phyloP scores from a whole-genome alignment of 257 asterid species.

The Misopates orontium region DNA sequence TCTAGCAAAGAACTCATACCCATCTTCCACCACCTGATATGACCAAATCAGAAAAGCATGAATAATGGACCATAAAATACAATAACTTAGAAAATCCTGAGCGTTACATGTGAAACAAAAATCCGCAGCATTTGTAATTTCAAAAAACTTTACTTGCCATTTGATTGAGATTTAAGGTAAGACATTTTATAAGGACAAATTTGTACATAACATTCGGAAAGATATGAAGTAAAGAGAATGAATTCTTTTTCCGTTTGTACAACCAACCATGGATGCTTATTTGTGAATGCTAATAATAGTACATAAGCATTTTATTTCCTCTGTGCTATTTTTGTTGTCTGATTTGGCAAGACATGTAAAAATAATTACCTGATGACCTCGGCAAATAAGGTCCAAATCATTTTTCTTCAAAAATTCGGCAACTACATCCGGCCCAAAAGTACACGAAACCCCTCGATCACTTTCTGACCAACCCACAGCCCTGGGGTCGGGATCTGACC shows the following conservation, averaged over 20 bases:
- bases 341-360: no score
- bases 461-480: slow-evolving; percentile 69
- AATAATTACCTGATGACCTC: slow-evolving; percentile 72
- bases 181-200: background rate
- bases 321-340: background rate
- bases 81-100: no score
- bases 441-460: slow-evolving; percentile 76
- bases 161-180: background rate
- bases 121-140: background rate
- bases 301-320: background rate
- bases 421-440: slow-evolving; percentile 71
- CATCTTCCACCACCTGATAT: slow-evolving; percentile 80
- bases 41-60: background rate
- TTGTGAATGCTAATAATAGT: background rate
- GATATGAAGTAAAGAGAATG: background rate
- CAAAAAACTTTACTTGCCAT: background rate
- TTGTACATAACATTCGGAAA: background rate
- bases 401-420: slow-evolving; percentile 56
- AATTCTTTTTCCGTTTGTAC: background rate
- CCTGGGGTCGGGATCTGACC: slow-evolving; percentile 79
- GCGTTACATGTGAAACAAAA: no score
- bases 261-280: no score
- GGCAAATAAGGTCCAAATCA: slow-evolving; percentile 71
- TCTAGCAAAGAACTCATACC: slow-evolving; percentile 77
- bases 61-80: background rate